Percentiles rank a stretch among this genome's conserved stretches.
These are phyloP conservation scores for Cyclocybe cylindracea DNA, from an alignment of 768 basidiomycete genomes.

Conservation along the genomic window DNA sequence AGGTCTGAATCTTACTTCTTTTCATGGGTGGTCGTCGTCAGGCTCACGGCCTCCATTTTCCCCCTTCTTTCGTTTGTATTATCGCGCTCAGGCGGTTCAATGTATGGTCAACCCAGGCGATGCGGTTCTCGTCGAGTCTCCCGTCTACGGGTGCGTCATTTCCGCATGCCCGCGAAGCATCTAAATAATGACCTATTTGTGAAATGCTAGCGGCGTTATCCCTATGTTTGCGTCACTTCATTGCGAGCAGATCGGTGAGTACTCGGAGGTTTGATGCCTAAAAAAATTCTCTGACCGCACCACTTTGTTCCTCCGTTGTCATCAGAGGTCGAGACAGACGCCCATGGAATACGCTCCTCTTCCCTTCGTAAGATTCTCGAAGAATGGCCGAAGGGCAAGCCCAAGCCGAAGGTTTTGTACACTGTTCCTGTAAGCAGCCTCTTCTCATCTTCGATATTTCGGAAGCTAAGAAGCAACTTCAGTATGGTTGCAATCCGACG, in stretches of 20 bases:
- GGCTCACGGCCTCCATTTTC: neutral
- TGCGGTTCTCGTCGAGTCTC: conserved; percentile 78
- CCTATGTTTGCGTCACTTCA: conserved; percentile 61
- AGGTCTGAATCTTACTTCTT: conserved; percentile 46
- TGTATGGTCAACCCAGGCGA: conserved; percentile 83
- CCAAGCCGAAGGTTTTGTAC: conserved; percentile 78
- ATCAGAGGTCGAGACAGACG: conserved; percentile 80
- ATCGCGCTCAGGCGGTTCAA: conserved; percentile 57
- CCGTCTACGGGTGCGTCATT: conserved; percentile 66
- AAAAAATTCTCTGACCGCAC: conserved; percentile 5
- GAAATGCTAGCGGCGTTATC: conserved; percentile 55
- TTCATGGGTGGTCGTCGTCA: neutral
- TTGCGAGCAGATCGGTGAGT: conserved; percentile 60
- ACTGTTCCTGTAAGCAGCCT: conserved; percentile 63
- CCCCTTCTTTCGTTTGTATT: conserved; percentile 1
- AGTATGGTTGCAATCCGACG: conserved; percentile 88
- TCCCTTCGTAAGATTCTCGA: conserved; percentile 66
- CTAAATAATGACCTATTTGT: too few relatives aligned
- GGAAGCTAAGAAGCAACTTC: neutral
- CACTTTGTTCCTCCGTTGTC: conserved; percentile 3
- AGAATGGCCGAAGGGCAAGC: conserved; percentile 72
- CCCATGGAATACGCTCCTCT: conserved; percentile 62
- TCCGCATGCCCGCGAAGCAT: neutral
- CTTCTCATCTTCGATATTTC: neutral
- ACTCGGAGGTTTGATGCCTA: neutral